Base-by-base conservation (phyloP, 2,329 filamentous ascomycete species). In the Neonectria neomacrospora region DNA sequence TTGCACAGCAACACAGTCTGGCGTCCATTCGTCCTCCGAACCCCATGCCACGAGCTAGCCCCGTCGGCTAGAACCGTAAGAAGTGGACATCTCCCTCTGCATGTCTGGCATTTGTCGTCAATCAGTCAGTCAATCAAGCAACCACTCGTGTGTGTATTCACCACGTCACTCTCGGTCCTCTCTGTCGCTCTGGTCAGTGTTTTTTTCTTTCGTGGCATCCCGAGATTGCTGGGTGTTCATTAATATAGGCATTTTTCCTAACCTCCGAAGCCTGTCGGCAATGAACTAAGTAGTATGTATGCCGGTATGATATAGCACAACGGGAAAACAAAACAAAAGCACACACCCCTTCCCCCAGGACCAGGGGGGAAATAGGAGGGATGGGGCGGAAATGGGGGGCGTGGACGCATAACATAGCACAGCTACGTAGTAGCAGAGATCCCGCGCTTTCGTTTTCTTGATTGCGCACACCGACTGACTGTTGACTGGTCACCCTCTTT, bases 21-120 rank as follows among this genome's bases (percentile, higher is more conserved):
- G 26, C 26, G 16, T 48, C 47, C 47, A 32, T 32, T 32, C 28
- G 47, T n/a, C 47, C 48, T 57, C 54, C 54, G 54, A 62, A 62
- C 54, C 59, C 59, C 59, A 56, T 62, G 59, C 59, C 54, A 56
- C 53, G 54, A 52, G 54, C 41, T 54, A 45, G 20, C 52, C 26
- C 44, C 28, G 34, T 61, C 58, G 58, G 58, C 34, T 52, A 55
- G 58, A 51, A 37, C 52, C 52, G 58, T 50, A 47, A 12, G 22
- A 39, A 54, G 51, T 54, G 58, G 58, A 42, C 30, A 48, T 23
- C 44, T 28, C 14, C 12, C 37, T 28, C 47, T 23, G 39, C 26
- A n/a, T 41, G 37, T 41, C 37, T 41, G 37, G 20, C 37, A 10
- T 18, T 11, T 41, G 34, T 37, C 34, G 16, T 37, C 34, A 37